Conservation (phyloP, 306 rosid species). For the Trichosanthes truncata region DNA sequence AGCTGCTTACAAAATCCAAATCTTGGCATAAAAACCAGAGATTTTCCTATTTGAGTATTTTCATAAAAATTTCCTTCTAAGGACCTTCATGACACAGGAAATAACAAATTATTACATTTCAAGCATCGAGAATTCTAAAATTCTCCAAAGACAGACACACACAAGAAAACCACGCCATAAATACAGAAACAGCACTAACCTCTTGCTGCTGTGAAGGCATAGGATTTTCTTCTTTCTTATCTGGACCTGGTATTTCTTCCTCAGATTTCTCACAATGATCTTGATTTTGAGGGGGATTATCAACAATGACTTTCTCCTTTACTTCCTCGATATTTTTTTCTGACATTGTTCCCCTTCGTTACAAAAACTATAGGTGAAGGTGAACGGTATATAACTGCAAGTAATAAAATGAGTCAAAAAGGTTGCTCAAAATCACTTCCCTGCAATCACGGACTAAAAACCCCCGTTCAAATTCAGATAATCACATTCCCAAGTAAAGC, state of each 20-base stretch:
- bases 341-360: conserved; percentile 35
- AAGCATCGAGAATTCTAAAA: not conserved
- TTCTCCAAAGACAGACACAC: not conserved
- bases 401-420: conserved; percentile 1
- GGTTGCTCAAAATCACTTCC: not conserved
- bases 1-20: not conserved
- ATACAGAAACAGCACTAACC: conserved; percentile 30
- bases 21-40: not conserved
- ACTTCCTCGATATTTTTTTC: conserved; percentile 31
- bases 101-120: not conserved
- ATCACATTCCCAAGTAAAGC: not conserved
- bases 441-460: conserved; percentile 9
- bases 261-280: conserved; percentile 28
- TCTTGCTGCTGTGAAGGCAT: conserved; percentile 72
- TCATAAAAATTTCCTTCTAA: not conserved
- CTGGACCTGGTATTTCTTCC: conserved; percentile 31
- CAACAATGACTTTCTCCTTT: conserved; percentile 39
- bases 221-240: conserved; percentile 27
- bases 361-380: not conserved
- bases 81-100: not conserved
- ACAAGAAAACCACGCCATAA: not conserved
- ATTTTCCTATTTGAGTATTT: not conserved
- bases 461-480: not conserved
- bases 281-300: conserved; percentile 30
- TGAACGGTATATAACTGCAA: conserved; percentile 4